These are phyloP conservation scores for Dorcoceras hygrometricum DNA, from an alignment of 257 asterid species.

Conservation along the genomic window DNA sequence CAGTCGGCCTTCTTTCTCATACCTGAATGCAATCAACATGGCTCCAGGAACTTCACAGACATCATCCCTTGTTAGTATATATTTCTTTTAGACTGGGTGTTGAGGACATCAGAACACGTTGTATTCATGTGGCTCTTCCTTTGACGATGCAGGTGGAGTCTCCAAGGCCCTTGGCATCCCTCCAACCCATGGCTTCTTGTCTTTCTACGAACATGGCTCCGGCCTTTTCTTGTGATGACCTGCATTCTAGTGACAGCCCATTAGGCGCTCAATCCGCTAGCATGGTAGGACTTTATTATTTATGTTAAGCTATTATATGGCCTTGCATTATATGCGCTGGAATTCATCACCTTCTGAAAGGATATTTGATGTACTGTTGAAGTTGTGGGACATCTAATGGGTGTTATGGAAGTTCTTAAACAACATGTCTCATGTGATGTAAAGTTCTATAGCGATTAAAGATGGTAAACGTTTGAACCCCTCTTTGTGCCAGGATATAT, in stretches of 20 bases:
- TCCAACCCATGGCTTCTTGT: conserved; percentile 29
- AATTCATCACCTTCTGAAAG: conserved; percentile 5
- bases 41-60: conserved; percentile 33
- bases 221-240: conserved; percentile 27
- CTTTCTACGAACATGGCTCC: conserved; percentile 26
- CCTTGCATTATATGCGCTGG: background rate
- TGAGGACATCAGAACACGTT: conserved; percentile 1
- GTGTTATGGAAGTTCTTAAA: background rate
- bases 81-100: conserved; percentile 4
- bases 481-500: background rate
- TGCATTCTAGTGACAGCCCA: conserved; percentile 28
- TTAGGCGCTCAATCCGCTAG: conserved; percentile 28
- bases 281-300: conserved; percentile 28
- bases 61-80: conserved; percentile 36
- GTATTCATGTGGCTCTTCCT: conserved; percentile 20
- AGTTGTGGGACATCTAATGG: background rate
- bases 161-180: conserved; percentile 26
- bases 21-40: conserved; percentile 28
- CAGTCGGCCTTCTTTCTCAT: conserved; percentile 31
- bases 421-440: background rate
- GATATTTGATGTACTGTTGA: background rate
- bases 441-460: background rate
- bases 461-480: background rate
- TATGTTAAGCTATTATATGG: background rate
- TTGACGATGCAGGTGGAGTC: conserved; percentile 31